Evolutionary conservation across 352 stramenopile genomes (phyloP), one percentile per base, ranked within the genome.

Genomic region (Phytophthora pistaciae): DNA sequence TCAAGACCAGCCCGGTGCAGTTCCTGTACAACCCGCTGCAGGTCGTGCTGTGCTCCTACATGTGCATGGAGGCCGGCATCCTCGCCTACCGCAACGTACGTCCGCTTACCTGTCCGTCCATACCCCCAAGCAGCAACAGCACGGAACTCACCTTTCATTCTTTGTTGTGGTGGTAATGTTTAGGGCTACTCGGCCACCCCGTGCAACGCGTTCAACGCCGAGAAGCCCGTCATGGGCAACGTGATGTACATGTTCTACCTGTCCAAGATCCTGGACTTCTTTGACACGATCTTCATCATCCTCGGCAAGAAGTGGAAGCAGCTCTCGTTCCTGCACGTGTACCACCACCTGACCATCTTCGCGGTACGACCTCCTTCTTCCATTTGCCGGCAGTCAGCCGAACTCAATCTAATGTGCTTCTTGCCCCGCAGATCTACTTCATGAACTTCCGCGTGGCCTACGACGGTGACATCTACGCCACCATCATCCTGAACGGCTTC

Each of bases 221-320:
- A 88, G 49, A 95, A 98, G 68, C 96, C 97, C 2, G 82, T 98
- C 55, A 89, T 99, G 75, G 93, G 85, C 62, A 98, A 98, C 76
- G 77, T 99, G 25, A 72, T 99, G 11, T 99, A 98, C 91, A 83
- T 99, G 16, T 99, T 99, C 78, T 99, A 98, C 87, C 80, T 99
- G 60, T 99, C 93, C 64, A 99, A 99, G 88, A 81, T 98, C 44
- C 79, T 98, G 20, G 94, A 98, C 71, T 96, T 97, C 62, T 80
- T 81, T 63, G 94, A 98, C 84, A 98, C 95, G 38, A 91, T 99
- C 79, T 99, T 99, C 84, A 99, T 99, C 77, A 94, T 99, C 62
- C 70, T 98, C 25, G 94, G 96, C 68, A 99, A 99, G 83, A 99
- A 99, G 75, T 99, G 95, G 96, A 97, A 97, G 74, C 96, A 98